Evolutionary conservation across 2,329 filamentous ascomycete species (phyloP).

Genomic region (Claviceps purpurea): DNA sequence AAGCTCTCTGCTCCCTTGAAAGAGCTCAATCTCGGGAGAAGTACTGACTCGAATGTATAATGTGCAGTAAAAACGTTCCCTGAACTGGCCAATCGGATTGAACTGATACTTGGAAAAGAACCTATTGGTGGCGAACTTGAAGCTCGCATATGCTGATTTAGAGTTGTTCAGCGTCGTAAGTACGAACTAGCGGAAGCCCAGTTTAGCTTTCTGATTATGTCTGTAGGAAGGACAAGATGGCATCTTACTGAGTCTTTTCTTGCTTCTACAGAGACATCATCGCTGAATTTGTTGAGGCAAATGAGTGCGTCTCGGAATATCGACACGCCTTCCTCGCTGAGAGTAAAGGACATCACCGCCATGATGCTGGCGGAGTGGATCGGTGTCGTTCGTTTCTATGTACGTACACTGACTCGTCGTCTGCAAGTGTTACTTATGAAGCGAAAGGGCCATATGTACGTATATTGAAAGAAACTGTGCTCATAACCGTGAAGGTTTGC

Average conservation of each 20-base stretch:
- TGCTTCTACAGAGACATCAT: conserved; percentile 64
- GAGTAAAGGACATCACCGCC: conserved; percentile 56
- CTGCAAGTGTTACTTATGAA: neutral
- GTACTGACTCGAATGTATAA: conserved; percentile 53
- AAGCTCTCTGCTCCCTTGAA: neutral
- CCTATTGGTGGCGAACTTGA: conserved; percentile 49
- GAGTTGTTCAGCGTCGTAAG: conserved; percentile 68
- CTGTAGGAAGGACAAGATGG: neutral
- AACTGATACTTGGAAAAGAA: conserved; percentile 67
- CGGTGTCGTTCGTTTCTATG: neutral
- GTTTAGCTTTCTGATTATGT: neutral
- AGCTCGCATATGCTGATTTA: conserved; percentile 65
- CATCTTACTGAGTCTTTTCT: conserved; percentile 48
- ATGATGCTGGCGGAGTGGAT: conserved; percentile 20
- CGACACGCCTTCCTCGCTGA: conserved; percentile 58
- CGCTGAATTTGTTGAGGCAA: conserved; percentile 68
- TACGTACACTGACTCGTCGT: neutral
- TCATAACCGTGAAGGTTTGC: neutral
- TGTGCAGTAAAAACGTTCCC: conserved; percentile 57
- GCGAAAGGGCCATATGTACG: neutral
- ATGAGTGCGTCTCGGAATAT: conserved; percentile 59
- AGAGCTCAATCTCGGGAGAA: neutral
- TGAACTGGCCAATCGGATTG: conserved; percentile 35
- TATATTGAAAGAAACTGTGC: neutral
- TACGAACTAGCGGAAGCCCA: conserved; percentile 38